Evolutionary conservation across 2,329 filamentous ascomycete genomes (phyloP), one percentile per base, ranked within the genome.

Genomic region (Bipolaris sorokiniana): DNA sequence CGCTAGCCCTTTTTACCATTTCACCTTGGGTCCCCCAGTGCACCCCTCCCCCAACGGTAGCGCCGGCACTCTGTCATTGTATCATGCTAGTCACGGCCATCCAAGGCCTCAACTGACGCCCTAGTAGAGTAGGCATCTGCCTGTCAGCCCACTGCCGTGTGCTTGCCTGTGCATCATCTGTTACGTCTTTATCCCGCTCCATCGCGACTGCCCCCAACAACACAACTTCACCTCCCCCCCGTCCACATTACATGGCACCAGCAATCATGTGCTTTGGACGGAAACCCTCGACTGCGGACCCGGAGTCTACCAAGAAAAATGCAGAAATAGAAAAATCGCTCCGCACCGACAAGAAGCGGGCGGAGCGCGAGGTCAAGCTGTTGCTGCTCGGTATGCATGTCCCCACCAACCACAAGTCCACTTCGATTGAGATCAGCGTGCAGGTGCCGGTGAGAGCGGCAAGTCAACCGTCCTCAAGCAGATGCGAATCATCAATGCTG

Each of bases 391-490:
- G 94, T 97, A 84, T 64, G 86, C 78, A 60, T 52, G 40, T 49
- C 47, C n/a, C 37, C 44, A 15, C n/a, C 15, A 16, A 40, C n/a
- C 18, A 22, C 40, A 13, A 31, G 22, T 26, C 22, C 45, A 54
- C 31, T 34, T n/a, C 54, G 72, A 79, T 72, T 62, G 51, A 61
- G 36, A 48, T 53, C 52, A 36, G n/a, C 37, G 37, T 63, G 63
- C 67, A 97, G 93, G 94, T 77, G 94, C 94, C 70, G 94, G 94
- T 74, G 94, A 98, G 80, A 95, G 90, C 57, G 91, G 94, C 65
- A 98, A 98, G 80, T 97, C 94, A 7, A 98, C 94, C 1, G 93
- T 98, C 58, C 86, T 98, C 65, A 98, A 98, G 82, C 94, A 98
- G 83, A 98, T 99, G 95, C 94, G 94, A 77, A 88, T 99, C 78